These are phyloP conservation scores for Macaranga tanarius DNA, from an alignment of 441 rosid genomes.

Conservation along the genomic window DNA sequence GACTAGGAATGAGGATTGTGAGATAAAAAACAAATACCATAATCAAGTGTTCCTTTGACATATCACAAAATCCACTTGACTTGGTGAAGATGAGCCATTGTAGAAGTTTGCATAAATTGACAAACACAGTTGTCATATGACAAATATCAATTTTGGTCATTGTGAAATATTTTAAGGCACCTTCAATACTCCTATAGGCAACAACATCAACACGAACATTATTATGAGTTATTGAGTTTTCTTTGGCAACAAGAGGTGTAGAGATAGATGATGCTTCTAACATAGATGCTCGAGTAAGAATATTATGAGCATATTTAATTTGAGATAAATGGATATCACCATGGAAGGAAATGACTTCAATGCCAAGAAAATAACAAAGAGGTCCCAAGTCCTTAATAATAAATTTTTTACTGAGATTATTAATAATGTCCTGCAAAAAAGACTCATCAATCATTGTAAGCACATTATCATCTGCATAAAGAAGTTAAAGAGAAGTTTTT, in stretches of 20 bases:
- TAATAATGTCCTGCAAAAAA: too few relatives aligned
- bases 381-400: background rate
- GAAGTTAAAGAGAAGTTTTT: too few relatives aligned
- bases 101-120: background rate
- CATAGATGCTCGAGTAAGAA: background rate
- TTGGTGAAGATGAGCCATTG: background rate
- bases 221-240: background rate
- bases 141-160: background rate
- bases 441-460: too few relatives aligned
- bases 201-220: background rate
- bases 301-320: background rate
- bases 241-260: background rate
- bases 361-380: background rate
- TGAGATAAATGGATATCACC: background rate
- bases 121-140: conserved; percentile 1
- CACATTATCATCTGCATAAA: too few relatives aligned
- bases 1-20: background rate
- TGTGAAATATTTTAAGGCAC: background rate
- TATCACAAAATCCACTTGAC: background rate
- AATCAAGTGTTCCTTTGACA: background rate
- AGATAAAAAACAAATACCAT: background rate
- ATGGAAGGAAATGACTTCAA: background rate
- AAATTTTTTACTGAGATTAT: too few relatives aligned
- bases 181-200: background rate
- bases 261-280: background rate